Percentiles rank a stretch among this genome's conserved stretches.
Conservation (phyloP, 768 basidiomycete genomes). For the Dendrothele bispora region DNA sequence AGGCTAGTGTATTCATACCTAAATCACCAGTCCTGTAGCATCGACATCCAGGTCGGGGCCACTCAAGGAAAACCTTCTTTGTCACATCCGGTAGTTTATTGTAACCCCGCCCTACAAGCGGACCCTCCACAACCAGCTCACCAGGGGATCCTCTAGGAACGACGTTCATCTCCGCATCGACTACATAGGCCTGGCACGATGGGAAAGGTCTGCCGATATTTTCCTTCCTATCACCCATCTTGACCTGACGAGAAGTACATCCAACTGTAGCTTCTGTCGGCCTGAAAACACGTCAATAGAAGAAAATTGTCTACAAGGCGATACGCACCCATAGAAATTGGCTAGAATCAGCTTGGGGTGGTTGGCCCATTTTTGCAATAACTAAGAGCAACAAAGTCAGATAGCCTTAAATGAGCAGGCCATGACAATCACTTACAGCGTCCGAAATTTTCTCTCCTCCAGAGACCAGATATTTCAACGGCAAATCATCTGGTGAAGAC, state of each 20-base stretch:
- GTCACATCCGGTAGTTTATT: conserved; percentile 44
- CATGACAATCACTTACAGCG: conserved; percentile 30
- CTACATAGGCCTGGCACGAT: conserved; percentile 36
- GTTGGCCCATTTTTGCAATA: conserved; percentile 48
- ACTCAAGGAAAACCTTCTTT: conserved; percentile 44
- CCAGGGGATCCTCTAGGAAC: conserved; percentile 44
- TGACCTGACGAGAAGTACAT: conserved; percentile 46
- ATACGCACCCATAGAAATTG: conserved; percentile 49
- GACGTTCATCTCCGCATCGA: conserved; percentile 40
- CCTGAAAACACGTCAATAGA: conserved; percentile 15
- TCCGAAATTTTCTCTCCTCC: conserved; percentile 57
- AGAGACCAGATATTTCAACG: conserved; percentile 44
- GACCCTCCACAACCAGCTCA: conserved; percentile 51
- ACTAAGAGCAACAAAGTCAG: conserved; percentile 16
- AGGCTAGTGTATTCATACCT: conserved; percentile 18
- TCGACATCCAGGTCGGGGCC: conserved; percentile 38
- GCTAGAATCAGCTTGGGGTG: conserved; percentile 43
- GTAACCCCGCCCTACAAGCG: conserved; percentile 46
- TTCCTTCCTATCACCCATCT: conserved; percentile 34
- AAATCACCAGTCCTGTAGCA: conserved; percentile 53
- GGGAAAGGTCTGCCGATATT: conserved; percentile 44
- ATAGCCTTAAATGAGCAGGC: neutral
- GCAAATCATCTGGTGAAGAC: conserved; percentile 29
- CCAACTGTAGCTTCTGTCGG: conserved; percentile 56
- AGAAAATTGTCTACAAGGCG: neutral